Percentiles rank a stretch among this genome's conserved stretches.
Conservation (phyloP, 208 protist genomes). For the Tritrichomonas musculus region DNA sequence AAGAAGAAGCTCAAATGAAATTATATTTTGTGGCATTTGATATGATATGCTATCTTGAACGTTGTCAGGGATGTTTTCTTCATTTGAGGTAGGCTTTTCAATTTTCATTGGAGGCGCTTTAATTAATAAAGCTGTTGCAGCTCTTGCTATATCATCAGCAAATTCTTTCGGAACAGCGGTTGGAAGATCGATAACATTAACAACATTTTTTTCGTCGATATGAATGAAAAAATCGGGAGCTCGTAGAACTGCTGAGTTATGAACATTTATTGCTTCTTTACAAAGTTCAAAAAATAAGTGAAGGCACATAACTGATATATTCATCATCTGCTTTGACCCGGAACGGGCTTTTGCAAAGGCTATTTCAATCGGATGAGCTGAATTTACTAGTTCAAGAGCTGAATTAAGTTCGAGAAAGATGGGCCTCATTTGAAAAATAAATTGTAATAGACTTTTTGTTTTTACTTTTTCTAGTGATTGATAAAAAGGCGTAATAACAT, state of each 20-base stretch:
- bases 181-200: not conserved
- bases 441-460: not conserved
- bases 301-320: not conserved
- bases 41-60: not conserved
- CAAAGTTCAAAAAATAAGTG: not conserved
- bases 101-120: not conserved
- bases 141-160: not conserved
- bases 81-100: not conserved
- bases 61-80: too few species aligned
- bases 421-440: not conserved
- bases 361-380: not conserved
- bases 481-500: conserved; percentile 25
- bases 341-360: not conserved
- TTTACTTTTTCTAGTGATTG: not conserved
- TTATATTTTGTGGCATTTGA: not conserved
- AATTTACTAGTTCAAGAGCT: not conserved
- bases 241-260: not conserved
- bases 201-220: not conserved
- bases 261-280: not conserved
- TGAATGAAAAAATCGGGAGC: not conserved
- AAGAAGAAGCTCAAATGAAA: not conserved
- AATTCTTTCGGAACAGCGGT: not conserved
- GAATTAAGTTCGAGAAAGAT: not conserved
- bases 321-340: not conserved
- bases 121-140: not conserved